A percentile compares a stretch with the other conserved stretches of the same genome.
phyloP scores from a whole-genome alignment of 2,329 filamentous ascomycete genomes.

The Ceratocystis lukuohia region DNA sequence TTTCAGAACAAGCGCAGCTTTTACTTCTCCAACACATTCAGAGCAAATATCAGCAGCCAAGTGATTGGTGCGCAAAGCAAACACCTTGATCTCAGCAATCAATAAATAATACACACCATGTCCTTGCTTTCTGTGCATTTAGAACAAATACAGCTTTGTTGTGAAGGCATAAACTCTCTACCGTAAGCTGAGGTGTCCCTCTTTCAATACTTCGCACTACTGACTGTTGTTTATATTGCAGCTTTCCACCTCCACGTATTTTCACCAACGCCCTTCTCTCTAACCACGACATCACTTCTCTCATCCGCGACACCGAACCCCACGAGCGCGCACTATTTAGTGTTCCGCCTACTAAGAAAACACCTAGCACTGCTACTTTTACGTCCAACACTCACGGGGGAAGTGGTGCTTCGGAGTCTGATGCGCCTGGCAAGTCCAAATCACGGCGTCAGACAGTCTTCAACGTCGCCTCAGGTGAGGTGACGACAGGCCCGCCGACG shows the following conservation, averaged over 20 bases:
- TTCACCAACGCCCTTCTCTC: slow-evolving; percentile 89
- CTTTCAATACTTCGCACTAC: not conserved
- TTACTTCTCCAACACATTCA: too few relatives aligned
- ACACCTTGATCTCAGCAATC: not conserved
- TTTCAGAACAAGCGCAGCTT: not conserved
- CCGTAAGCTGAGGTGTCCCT: slow-evolving; percentile 40
- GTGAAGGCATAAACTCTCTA: slow-evolving; percentile 59
- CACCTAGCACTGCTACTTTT: slow-evolving; percentile 26
- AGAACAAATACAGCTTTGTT: slow-evolving; percentile 65
- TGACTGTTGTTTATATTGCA: slow-evolving; percentile 28
- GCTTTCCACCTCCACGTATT: slow-evolving; percentile 81
- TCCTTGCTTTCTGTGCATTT: slow-evolving; percentile 56
- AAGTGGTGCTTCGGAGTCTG: slow-evolving; percentile 29
- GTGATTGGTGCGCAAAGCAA: too few relatives aligned
- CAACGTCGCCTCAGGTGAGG: slow-evolving; percentile 49
- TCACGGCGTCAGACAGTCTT: slow-evolving; percentile 50
- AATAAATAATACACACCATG: slow-evolving; percentile 37
- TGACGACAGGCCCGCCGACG: slow-evolving; percentile 43
- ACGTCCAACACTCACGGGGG: slow-evolving; percentile 23
- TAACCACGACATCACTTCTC: slow-evolving; percentile 77
- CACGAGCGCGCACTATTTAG: slow-evolving; percentile 95
- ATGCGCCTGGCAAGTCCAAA: slow-evolving; percentile 25
- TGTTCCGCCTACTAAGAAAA: slow-evolving; percentile 51
- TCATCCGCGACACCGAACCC: slow-evolving; percentile 88
- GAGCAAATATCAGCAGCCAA: too few relatives aligned